phyloP scores from a whole-genome alignment of 805 yeast species.

The Kluyveromyces nonfermentans region DNA sequence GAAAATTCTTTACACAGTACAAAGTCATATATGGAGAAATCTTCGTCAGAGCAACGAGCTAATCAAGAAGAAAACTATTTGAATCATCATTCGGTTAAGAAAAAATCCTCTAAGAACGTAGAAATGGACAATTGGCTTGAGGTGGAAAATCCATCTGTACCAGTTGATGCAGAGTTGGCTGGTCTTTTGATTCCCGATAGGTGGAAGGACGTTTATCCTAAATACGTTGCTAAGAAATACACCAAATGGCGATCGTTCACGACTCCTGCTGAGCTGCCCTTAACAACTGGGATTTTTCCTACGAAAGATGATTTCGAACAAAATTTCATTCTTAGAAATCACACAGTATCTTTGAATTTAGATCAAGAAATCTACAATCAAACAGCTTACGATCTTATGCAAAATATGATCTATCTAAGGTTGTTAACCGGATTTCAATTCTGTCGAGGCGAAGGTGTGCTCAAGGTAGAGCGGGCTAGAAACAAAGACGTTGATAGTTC shows the following conservation, averaged over 20 bases:
- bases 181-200: slow-evolving; percentile 61
- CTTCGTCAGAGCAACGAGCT: neutral
- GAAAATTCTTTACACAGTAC: neutral
- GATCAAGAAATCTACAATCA: slow-evolving; percentile 42
- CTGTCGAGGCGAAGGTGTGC: slow-evolving; percentile 63
- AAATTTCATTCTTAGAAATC: slow-evolving; percentile 74
- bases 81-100: neutral
- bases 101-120: neutral
- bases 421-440: slow-evolving; percentile 85
- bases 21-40: neutral
- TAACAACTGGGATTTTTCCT: slow-evolving; percentile 74
- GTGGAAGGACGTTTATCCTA: slow-evolving; percentile 89
- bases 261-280: slow-evolving; percentile 88
- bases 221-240: slow-evolving; percentile 49
- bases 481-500: slow-evolving; percentile 38
- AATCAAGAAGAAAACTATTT: neutral
- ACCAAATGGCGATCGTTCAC: slow-evolving; percentile 91
- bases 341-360: slow-evolving; percentile 59
- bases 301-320: slow-evolving; percentile 53
- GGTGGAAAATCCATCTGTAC: slow-evolving; percentile 69
- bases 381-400: slow-evolving; percentile 53
- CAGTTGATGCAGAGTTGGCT: slow-evolving; percentile 44
- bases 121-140: slow-evolving; percentile 43
- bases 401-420: slow-evolving; percentile 81
- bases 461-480: slow-evolving; percentile 43